These are phyloP conservation scores for Thelonectria rubi DNA, from an alignment of 2,329 filamentous ascomycete genomes.

Conservation along the genomic window DNA sequence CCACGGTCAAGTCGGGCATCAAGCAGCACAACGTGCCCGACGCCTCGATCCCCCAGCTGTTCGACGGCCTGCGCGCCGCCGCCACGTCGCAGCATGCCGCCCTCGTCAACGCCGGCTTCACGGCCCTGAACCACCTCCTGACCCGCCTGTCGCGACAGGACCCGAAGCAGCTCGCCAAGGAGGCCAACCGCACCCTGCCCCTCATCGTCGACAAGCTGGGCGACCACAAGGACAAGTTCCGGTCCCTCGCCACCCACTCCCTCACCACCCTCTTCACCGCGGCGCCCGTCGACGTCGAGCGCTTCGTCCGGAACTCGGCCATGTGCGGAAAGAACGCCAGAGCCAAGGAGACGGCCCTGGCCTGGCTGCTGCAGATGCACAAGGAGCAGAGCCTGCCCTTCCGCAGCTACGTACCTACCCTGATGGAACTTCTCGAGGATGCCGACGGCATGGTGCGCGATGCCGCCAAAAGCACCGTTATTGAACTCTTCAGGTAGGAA, in stretches of 20 bases:
- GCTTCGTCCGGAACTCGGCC: conserved; percentile 78
- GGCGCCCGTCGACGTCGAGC: conserved; percentile 78
- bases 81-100: conserved; percentile 79
- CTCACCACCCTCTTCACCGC: conserved; percentile 80
- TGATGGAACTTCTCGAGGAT: conserved; percentile 90
- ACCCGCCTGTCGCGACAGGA: conserved; percentile 89
- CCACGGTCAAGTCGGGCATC: conserved; percentile 83
- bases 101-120: conserved; percentile 85
- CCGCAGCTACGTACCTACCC: conserved; percentile 79
- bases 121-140: conserved; percentile 85
- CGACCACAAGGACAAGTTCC: conserved; percentile 86
- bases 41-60: conserved; percentile 73
- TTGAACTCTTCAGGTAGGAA: conserved; percentile 82
- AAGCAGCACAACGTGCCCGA: conserved; percentile 93
- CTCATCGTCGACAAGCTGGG: conserved; percentile 85
- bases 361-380: conserved; percentile 89
- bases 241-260: conserved; percentile 76
- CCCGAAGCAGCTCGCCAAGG: conserved; percentile 74
- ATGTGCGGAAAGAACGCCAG: conserved; percentile 83
- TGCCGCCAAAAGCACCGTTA: conserved; percentile 81
- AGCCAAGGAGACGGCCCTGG: conserved; percentile 85
- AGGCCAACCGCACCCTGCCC: conserved; percentile 76
- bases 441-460: conserved; percentile 89
- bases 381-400: conserved; percentile 82
- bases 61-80: conserved; percentile 81